These are phyloP conservation scores for Persicaria tinctoria DNA, from an alignment of 148 eudicot species.

Conservation along the genomic window DNA sequence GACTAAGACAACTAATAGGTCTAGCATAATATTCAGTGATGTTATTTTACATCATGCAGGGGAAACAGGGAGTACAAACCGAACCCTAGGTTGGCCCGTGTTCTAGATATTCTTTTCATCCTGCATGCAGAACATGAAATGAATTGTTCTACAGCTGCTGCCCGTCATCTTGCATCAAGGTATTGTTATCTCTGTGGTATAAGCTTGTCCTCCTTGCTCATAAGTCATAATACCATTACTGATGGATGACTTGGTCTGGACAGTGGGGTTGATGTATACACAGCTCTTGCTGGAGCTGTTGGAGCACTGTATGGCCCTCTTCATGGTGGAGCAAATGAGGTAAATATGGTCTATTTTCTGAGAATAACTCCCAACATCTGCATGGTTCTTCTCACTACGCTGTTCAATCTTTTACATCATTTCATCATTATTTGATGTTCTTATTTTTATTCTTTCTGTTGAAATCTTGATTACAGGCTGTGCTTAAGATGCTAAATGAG, in stretches of 20 bases:
- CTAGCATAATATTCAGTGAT: too few species aligned
- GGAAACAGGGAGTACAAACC: slow-evolving; percentile 89
- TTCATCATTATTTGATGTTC: background rate
- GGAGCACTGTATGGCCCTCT: slow-evolving; percentile 99
- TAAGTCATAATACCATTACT: background rate
- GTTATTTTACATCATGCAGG: slow-evolving; percentile 28
- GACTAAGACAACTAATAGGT: too few species aligned
- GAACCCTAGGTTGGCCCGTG: slow-evolving; percentile 92
- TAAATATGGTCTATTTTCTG: slow-evolving; percentile 16
- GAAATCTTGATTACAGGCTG: slow-evolving; percentile 41
- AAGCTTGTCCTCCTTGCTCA: background rate
- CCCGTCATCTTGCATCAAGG: slow-evolving; percentile 98
- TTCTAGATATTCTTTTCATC: slow-evolving; percentile 79
- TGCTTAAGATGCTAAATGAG: slow-evolving; percentile 90
- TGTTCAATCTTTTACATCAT: background rate
- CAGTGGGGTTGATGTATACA: slow-evolving; percentile 99
- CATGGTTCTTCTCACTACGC: background rate
- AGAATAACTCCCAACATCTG: background rate
- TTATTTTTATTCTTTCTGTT: background rate
- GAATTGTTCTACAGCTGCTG: slow-evolving; percentile 99
- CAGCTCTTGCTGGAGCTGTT: slow-evolving; percentile 97
- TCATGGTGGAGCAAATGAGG: slow-evolving; percentile 99
- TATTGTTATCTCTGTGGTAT: slow-evolving; percentile 13
- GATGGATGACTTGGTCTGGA: slow-evolving; percentile 15
- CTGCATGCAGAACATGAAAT: slow-evolving; percentile 99